Evolutionary conservation across 2,329 filamentous ascomycete species (phyloP).

Genomic region (Aspergillus ochraceoroseus): DNA sequence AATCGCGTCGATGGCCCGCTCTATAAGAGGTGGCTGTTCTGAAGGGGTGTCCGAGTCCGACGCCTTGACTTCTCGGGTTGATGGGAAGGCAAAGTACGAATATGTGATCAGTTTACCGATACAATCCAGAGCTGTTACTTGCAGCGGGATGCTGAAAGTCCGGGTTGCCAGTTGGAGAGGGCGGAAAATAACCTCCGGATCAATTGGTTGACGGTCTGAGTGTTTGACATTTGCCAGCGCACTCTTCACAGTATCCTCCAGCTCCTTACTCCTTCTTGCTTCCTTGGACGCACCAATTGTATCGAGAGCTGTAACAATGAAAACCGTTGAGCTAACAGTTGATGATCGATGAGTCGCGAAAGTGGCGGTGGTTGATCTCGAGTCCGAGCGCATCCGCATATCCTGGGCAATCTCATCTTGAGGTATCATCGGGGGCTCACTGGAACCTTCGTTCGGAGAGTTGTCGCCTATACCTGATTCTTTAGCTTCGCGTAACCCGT

Average conservation of each 20-base stretch:
- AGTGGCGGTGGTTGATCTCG: constrained; percentile 54
- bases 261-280: constrained; percentile 76
- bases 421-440: constrained; percentile 17
- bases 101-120: constrained; percentile 99
- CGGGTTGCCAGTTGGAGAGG: constrained; percentile 87
- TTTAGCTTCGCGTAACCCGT: constrained; percentile 16
- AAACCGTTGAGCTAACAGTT: constrained; percentile 88
- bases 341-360: constrained; percentile 51
- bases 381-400: constrained; percentile 53
- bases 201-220: constrained; percentile 72
- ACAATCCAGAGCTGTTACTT: constrained; percentile 88
- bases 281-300: constrained; percentile 88
- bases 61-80: constrained; percentile 30
- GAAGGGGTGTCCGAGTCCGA: constrained; percentile 25
- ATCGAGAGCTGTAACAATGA: constrained; percentile 89
- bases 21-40: constrained; percentile 70
- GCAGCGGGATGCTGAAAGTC: constrained; percentile 75
- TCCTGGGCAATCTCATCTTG: constrained; percentile 26
- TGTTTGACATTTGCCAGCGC: constrained; percentile 83
- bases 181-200: constrained; percentile 86
- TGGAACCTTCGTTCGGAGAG: constrained; percentile 17
- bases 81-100: constrained; percentile 85
- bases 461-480: constrained; percentile 15
- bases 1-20: constrained; percentile 96
- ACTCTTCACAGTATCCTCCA: constrained; percentile 73